phyloP scores from a whole-genome alignment of 2,329 filamentous ascomycete species.

The Ophiobolus disseminans region DNA sequence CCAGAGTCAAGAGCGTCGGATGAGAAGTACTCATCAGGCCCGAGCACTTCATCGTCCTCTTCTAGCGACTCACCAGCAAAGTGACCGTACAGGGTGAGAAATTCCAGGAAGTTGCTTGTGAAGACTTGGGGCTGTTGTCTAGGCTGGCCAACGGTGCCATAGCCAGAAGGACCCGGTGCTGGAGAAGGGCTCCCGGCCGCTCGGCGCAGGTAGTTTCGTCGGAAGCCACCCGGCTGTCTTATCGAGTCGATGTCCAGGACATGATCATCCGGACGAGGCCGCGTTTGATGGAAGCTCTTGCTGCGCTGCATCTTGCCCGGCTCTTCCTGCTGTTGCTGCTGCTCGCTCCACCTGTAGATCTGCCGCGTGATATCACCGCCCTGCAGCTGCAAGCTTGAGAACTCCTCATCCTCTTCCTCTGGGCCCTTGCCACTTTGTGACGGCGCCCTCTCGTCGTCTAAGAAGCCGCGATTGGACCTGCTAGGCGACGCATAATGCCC shows the following conservation, averaged over 20 bases:
- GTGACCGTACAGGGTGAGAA: constrained; percentile 92
- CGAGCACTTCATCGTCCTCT: constrained; percentile 90
- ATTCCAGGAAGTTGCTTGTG: constrained; percentile 94
- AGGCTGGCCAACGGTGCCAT: constrained; percentile 40
- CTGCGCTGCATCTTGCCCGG: constrained; percentile 74
- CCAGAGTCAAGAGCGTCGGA: constrained; percentile 71
- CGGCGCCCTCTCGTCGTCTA: constrained; percentile 34
- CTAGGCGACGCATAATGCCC: constrained; percentile 48
- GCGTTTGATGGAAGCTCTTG: constrained; percentile 82
- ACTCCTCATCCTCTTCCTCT: constrained; percentile 69
- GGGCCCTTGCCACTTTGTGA: constrained; percentile 53
- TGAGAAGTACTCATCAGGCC: constrained; percentile 89
- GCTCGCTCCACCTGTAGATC: constrained; percentile 96
- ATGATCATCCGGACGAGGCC: constrained; percentile 80
- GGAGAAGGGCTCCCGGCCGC: constrained; percentile 70
- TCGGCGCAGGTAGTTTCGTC: constrained; percentile 85
- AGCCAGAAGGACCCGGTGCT: constrained; percentile 53
- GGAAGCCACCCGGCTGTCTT: constrained; percentile 90
- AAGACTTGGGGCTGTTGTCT: constrained; percentile 55
- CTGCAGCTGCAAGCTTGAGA: constrained; percentile 90
- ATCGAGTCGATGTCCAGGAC: constrained; percentile 87
- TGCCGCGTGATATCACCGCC: constrained; percentile 93
- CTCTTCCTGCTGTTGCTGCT: constrained; percentile 75
- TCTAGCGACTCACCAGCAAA: constrained; percentile 97
- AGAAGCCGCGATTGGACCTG: constrained; percentile 36